phyloP scores from a whole-genome alignment of 129 eudicot genomes.

The Erigeron canadensis region DNA sequence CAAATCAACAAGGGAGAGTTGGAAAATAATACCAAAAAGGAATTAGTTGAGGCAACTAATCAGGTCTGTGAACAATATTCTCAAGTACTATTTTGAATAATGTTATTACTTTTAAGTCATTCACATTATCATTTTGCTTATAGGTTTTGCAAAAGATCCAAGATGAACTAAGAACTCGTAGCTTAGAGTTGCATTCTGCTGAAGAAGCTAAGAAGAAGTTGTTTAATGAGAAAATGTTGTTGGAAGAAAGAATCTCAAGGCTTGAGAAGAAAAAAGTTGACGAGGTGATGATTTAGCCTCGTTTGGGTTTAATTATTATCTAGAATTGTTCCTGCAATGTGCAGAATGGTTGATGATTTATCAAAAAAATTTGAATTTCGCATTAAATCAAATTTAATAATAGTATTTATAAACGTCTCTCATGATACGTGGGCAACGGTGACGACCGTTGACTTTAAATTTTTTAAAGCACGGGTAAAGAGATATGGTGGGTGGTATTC shows the following conservation, averaged over 20 bases:
- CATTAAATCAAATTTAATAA: too few relatives aligned
- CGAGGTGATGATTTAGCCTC: constrained; percentile 45
- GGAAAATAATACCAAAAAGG: constrained; percentile 72
- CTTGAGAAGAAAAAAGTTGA: constrained; percentile 65
- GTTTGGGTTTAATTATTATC: neutral
- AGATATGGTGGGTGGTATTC: too few relatives aligned
- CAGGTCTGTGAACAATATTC: constrained; percentile 47
- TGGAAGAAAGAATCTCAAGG: constrained; percentile 73
- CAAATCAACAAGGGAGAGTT: constrained; percentile 65
- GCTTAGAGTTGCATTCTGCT: constrained; percentile 68
- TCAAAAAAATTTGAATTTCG: too few relatives aligned
- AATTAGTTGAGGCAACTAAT: constrained; percentile 77
- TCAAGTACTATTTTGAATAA: neutral
- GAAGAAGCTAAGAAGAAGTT: constrained; percentile 81
- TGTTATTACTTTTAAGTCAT: constrained; percentile 3
- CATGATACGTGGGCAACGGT: too few relatives aligned
- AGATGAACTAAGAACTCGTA: constrained; percentile 77
- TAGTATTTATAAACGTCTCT: too few relatives aligned
- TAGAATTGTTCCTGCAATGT: too few relatives aligned
- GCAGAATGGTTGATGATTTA: too few relatives aligned
- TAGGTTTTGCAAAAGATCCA: constrained; percentile 77
- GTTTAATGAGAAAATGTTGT: constrained; percentile 56
- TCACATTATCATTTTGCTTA: neutral
- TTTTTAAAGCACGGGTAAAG: too few relatives aligned
- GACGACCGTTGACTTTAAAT: too few relatives aligned